phyloP scores from a whole-genome alignment of 1,284 basidiomycete species.

The Pseudozyma thailandica region DNA sequence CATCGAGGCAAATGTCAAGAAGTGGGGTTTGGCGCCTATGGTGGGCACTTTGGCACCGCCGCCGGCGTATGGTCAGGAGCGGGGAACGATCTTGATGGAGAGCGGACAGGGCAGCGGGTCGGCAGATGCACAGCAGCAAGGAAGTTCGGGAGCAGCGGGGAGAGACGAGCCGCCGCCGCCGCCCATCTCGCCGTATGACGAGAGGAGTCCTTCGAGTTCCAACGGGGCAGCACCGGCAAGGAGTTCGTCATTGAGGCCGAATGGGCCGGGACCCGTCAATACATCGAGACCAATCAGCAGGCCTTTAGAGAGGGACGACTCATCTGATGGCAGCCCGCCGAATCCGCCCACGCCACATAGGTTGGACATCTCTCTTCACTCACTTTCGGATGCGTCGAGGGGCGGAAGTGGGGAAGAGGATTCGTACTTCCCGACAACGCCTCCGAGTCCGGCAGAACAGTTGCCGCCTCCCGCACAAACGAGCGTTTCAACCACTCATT shows the following conservation, averaged over 20 bases:
- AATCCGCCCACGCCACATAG: slow-evolving; percentile 73
- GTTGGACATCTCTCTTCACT: slow-evolving; percentile 72
- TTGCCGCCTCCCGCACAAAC: slow-evolving; percentile 13
- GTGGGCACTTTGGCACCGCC: slow-evolving; percentile 66
- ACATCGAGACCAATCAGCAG: slow-evolving; percentile 23
- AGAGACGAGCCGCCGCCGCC: slow-evolving; percentile 38
- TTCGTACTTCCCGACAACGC: slow-evolving; percentile 44
- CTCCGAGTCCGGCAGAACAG: slow-evolving; percentile 28
- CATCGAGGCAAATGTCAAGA: slow-evolving; percentile 68
- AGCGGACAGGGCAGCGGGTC: slow-evolving; percentile 49
- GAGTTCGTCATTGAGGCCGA: slow-evolving; percentile 33
- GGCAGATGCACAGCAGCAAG: slow-evolving; percentile 11
- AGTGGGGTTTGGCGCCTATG: slow-evolving; percentile 68
- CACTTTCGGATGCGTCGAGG: slow-evolving; percentile 38
- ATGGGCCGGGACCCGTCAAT: not conserved
- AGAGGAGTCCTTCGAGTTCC: slow-evolving; percentile 36
- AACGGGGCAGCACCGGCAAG: slow-evolving; percentile 22
- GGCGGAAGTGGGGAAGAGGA: slow-evolving; percentile 26
- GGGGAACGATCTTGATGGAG: slow-evolving; percentile 68
- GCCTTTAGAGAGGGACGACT: slow-evolving; percentile 34
- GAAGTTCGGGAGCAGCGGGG: slow-evolving; percentile 2
- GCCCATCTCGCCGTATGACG: slow-evolving; percentile 48
- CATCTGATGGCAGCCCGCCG: slow-evolving; percentile 65
- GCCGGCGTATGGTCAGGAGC: slow-evolving; percentile 66
- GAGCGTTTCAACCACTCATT: slow-evolving; percentile 5